phyloP scores from a whole-genome alignment of 2,329 filamentous ascomycete species.

The Seiridium cupressi region DNA sequence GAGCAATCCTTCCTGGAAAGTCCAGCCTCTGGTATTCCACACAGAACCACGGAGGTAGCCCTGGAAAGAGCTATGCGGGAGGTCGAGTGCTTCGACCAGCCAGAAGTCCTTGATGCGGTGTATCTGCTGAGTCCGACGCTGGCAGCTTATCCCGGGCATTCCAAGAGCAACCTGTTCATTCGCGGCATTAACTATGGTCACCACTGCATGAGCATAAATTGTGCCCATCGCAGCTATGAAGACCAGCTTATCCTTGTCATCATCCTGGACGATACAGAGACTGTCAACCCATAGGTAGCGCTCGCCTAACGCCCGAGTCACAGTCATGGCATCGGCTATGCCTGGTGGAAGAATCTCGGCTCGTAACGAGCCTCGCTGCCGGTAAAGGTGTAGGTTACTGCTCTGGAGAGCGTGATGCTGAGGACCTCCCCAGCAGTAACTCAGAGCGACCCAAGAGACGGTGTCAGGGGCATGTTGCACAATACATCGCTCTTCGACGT shows the following conservation, averaged over 20 bases:
- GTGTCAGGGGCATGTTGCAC: neutral
- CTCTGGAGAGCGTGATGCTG: neutral
- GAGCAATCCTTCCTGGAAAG: neutral
- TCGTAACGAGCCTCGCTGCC: conserved; percentile 11
- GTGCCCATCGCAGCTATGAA: neutral
- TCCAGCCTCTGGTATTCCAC: neutral
- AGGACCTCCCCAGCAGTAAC: conserved; percentile 2
- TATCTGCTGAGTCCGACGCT: neutral
- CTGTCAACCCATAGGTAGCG: conserved; percentile 1
- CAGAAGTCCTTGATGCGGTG: neutral
- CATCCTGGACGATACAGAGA: conserved; percentile 5
- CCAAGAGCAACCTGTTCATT: neutral
- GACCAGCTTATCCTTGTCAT: neutral
- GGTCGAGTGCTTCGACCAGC: neutral
- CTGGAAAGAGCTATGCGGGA: neutral
- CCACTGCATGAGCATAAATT: neutral
- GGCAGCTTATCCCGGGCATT: neutral
- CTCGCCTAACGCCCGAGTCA: neutral
- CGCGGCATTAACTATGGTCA: neutral
- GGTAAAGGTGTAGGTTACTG: neutral
- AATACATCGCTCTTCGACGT: neutral
- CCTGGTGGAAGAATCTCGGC: conserved; percentile 6
- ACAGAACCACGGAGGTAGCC: neutral
- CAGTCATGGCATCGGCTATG: neutral
- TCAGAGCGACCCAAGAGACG: conserved; percentile 1